Evolutionary conservation across 2,329 filamentous ascomycete genomes (phyloP).

Genomic region (Hypoxylon sp.): DNA sequence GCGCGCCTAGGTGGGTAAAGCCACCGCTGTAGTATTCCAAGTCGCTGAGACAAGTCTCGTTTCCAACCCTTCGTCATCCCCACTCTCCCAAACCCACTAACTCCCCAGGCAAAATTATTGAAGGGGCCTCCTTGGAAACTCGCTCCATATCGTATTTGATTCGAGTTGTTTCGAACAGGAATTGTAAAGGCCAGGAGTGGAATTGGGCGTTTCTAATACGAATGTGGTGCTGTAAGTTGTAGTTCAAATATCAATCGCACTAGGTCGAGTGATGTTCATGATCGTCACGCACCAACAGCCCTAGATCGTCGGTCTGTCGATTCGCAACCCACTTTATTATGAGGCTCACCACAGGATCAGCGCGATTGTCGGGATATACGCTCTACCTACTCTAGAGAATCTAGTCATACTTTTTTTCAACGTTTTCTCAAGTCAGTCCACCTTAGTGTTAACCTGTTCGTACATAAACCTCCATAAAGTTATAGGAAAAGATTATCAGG

Average conservation of each 20-base stretch:
- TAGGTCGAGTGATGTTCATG: neutral
- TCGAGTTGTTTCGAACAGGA: too few species aligned
- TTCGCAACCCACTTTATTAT: slow-evolving; percentile 4
- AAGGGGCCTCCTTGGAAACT: slow-evolving; percentile 7
- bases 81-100: slow-evolving; percentile 9
- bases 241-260: neutral
- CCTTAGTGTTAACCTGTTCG: neutral
- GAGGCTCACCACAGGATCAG: slow-evolving; percentile 22
- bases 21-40: slow-evolving; percentile 8
- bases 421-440: neutral
- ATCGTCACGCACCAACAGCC: slow-evolving; percentile 10
- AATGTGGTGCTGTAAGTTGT: too few species aligned
- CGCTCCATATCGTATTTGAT: too few species aligned
- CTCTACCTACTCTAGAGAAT: slow-evolving; percentile 9
- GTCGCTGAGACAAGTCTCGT: slow-evolving; percentile 28
- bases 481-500: too few species aligned
- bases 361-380: slow-evolving; percentile 14
- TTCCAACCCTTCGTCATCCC: slow-evolving; percentile 19
- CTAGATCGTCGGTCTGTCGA: slow-evolving; percentile 11
- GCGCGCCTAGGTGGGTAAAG: too few species aligned
- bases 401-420: slow-evolving; percentile 15
- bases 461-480: too few species aligned
- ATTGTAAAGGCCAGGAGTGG: too few species aligned
- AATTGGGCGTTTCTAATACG: too few species aligned
- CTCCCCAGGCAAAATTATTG: slow-evolving; percentile 13